phyloP scores from a whole-genome alignment of 306 rosid genomes.

The cucumber (Cucumis sativus) region Cucumber_9930_V3 NC_026661.2:1917501-1918000 shows the following conservation, averaged over 20 bases:
- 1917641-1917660: too few species aligned
- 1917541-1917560: too few species aligned
- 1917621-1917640: too few species aligned
- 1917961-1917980: constrained; percentile 59
- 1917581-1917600: too few species aligned
- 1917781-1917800: neutral
- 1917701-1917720: too few species aligned
- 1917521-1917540: too few species aligned
- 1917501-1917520: too few species aligned
- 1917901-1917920: constrained; percentile 74
- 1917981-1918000: constrained; percentile 31
- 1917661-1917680: too few species aligned
- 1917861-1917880: neutral
- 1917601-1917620: too few species aligned
- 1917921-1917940: constrained; percentile 76
- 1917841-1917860: neutral
- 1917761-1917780: neutral
- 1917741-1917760: neutral
- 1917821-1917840: neutral
- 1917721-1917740: too few species aligned
- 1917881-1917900: constrained; percentile 9
- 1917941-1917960: constrained; percentile 58
- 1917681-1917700: too few species aligned
- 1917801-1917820: neutral
- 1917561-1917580: too few species aligned